phyloP scores from a whole-genome alignment of 768 basidiomycete species.

The Amylocystis lapponica region DNA sequence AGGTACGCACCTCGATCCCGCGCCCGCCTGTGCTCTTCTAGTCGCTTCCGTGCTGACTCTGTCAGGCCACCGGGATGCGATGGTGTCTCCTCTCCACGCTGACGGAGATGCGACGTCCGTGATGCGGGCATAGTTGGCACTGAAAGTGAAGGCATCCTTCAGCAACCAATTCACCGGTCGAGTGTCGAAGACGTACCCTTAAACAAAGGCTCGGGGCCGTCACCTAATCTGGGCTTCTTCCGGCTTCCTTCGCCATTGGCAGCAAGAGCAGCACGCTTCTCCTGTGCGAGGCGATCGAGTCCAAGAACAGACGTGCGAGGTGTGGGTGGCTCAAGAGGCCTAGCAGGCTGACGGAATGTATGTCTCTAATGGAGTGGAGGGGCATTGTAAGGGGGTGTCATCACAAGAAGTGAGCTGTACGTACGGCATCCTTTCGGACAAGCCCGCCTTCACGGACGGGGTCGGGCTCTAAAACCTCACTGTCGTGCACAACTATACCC shows the following conservation, averaged over 20 bases:
- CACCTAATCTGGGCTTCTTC: constrained; percentile 57
- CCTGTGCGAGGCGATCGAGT: constrained; percentile 80
- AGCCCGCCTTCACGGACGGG: constrained; percentile 74
- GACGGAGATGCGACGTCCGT: constrained; percentile 53
- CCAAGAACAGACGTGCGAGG: constrained; percentile 80
- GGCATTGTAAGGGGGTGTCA: too few relatives aligned
- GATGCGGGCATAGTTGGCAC: constrained; percentile 73
- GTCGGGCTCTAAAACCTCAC: constrained; percentile 81
- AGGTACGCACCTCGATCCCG: constrained; percentile 52
- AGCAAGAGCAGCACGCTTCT: constrained; percentile 62
- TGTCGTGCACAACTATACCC: constrained; percentile 73
- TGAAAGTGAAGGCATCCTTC: constrained; percentile 22
- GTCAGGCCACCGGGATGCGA: constrained; percentile 90
- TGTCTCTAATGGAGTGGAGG: too few relatives aligned
- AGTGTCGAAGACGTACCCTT: constrained; percentile 56
- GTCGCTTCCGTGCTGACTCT: constrained; percentile 56
- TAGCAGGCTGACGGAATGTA: constrained; percentile 72
- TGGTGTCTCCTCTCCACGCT: constrained; percentile 85
- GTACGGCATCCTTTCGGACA: constrained; percentile 57
- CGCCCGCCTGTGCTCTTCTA: constrained; percentile 74
- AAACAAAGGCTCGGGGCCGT: constrained; percentile 68
- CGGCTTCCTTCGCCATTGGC: constrained; percentile 46
- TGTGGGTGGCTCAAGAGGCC: constrained; percentile 68
- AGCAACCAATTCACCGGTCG: background rate
- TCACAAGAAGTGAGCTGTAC: too few relatives aligned